Evolutionary conservation across 768 basidiomycete species (phyloP), one percentile per base, ranked within the genome.

Genomic region (Leucocoprinus birnbaumii): DNA sequence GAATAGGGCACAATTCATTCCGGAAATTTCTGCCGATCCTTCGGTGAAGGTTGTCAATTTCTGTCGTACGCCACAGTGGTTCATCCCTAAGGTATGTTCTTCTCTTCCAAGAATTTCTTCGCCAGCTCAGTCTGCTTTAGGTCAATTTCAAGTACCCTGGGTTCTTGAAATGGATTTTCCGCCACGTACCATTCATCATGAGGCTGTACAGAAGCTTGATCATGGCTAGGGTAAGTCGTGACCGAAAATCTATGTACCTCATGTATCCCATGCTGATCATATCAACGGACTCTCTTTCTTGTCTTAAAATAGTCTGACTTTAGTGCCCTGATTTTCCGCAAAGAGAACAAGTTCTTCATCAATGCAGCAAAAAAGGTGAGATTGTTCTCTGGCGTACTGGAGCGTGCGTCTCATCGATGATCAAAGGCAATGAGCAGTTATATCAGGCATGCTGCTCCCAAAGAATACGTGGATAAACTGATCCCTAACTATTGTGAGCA

Each of bases 41-140:
- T 73, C 76, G 6, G 75, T 78, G 14, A 63, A 78, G 56, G 73
- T 86, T 18, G 68, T 80, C 53, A 82, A 87, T 63, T 82, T 86
- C 61, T 80, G 76, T 56, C 72, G 85, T 48, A 84, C 79, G 38
- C 82, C 81, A 18, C 78, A 81, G 59, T 86, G 84, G 83, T 80
- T 73, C 59, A 38, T 77, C 1, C 76, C 78, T 2, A 75, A 77
- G 57, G 84, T 85, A 61, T 61, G 75, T 66, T 22, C 42, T 21
- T 16, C 24, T 46, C 42, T 24, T 10, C 21, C 3, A 37, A 24
- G 4, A 19, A 31, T 6, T 19, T 10, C 19, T n/a, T 35, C 43
- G 16, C 9, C 35, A 24, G n/a, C 45, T 53, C 31, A 18, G 10
- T 10, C 37, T 45, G 14, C 34, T 44, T 26, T 46, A 81, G 77